Base-by-base conservation (phyloP, 2,329 filamentous ascomycete species). In the Stemphylium lycopersici region DNA sequence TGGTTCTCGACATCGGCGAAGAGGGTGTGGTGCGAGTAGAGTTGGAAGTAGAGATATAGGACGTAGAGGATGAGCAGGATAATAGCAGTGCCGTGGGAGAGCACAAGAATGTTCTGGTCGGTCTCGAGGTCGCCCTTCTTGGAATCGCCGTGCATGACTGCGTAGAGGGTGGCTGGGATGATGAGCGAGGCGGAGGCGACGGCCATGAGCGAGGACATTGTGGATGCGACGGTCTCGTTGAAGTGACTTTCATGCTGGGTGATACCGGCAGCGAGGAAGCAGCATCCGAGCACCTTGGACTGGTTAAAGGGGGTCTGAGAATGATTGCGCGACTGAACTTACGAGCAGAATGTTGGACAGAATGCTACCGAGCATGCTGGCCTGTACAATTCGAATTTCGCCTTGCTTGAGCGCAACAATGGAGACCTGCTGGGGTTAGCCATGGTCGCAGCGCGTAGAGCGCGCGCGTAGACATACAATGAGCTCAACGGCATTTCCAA, bases 381-480 rank as follows among this genome's bases (percentile, higher is more conserved):
- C 90, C 78, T 98, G 95, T n/a, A 98, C 93, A 62, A 98, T 93
- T 67, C 93, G 88, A 71, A 97, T 96, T 78, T 98, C 90, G 59
- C 87, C 86, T 66, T 95, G 87, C 62, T 82, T 86, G 40, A 99
- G 83, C 15, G 95, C 95, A 61, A 98, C 89, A 65, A 98, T 93
- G 74, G 91, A 96, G 72, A 96, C 90, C 90, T 93, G 70, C 8
- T 7, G 1, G 16, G 3, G 44, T 41, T 48, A 56, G 59, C 13
- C n/a, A 41, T 59, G 42, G 41, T 36, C 11, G 13, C 22, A 26
- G 56, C 26, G 46, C 38, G 31, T 26, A 33, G 22, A 4, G 22
- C 34, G 29, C 16, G 34, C 20, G 37, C 39, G 51, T 12, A 29
- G 12, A 59, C 68, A 58, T 54, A 89, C 89, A 78, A 91, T 91